Base-by-base conservation (phyloP, 306 rosid species). In the Carpinus fangiana region DNA sequence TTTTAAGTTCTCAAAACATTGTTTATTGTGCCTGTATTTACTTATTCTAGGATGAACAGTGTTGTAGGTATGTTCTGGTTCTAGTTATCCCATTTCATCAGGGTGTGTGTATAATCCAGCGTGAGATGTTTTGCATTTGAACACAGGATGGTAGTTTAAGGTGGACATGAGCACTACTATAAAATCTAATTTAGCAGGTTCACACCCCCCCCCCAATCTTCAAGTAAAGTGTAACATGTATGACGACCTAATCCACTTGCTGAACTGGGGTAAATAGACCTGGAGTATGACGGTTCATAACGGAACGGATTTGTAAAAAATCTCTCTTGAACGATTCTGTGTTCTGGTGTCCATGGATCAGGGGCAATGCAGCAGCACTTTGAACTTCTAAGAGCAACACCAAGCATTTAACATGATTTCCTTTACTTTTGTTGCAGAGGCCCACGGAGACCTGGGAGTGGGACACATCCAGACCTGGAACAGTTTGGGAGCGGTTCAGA, bases 401-500 rank as follows among this genome's bases (percentile, higher is more conserved):
- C 38, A 6, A 38, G 8, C 26, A 55, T 64, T 31, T 59, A 12
- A 36, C 34, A 68, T 6, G 2, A 10, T 26, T 23, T 38, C 26
- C 4, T 61, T 56, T 34, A 13, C 38, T 4, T 38, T n/a, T 80
- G 34, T 80, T 78, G 67, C 84, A 90, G 98, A 80, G 84, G 76
- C 73, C 93, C 93, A 4, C 75, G 84, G 73, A 85, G 94, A 79
- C 93, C 89, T 12, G 89, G 91, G 17, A 31, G 77, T 62, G 89
- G 90, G 72, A 72, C 84, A 74, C 97, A 90, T 87, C 98, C 98
- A 26, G 98, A 92, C 82, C 70, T 90, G 77, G 87, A 92, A 79
- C 96, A 86, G 71, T 92, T 89, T 51, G 75, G 93, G 31, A 31
- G 88, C 8, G 97, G 86, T 79, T 93, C 93, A 7, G 98, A 93